Conservation (phyloP, 371 early-diverging fungal genomes). For the Dentiscutata heterogama region DNA sequence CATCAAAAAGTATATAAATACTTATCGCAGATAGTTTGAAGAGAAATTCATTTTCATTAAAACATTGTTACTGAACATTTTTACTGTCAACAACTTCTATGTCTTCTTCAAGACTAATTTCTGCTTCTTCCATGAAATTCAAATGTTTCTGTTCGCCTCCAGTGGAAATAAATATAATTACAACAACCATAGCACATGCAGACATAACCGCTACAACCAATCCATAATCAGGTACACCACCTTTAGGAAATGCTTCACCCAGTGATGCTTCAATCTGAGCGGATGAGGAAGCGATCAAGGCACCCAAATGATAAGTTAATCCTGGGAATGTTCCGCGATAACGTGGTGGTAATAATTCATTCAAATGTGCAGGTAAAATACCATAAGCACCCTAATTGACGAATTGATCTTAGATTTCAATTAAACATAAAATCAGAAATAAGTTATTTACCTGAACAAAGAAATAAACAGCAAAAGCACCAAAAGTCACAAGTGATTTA, state of each 20-base stretch:
- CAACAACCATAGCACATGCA: constrained; percentile 60
- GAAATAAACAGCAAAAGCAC: constrained; percentile 72
- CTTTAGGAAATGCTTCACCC: constrained; percentile 61
- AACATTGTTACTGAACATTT: neutral
- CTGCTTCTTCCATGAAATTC: constrained; percentile 42
- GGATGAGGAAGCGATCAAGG: constrained; percentile 72
- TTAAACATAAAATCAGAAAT: neutral
- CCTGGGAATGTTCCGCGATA: constrained; percentile 79
- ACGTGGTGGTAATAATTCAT: constrained; percentile 72
- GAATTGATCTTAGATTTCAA: neutral
- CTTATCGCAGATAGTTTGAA: no score
- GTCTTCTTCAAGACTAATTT: neutral
- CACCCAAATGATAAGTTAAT: constrained; percentile 77
- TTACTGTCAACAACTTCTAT: neutral
- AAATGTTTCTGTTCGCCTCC: constrained; percentile 56
- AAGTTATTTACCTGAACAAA: constrained; percentile 58
- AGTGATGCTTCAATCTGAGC: constrained; percentile 76
- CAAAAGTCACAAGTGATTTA: constrained; percentile 60
- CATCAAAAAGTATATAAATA: no score
- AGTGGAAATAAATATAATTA: constrained; percentile 54
- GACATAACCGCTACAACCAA: constrained; percentile 72
- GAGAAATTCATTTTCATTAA: no score
- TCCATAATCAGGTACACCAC: constrained; percentile 71
- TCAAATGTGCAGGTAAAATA: constrained; percentile 74
- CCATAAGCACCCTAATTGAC: constrained; percentile 66